phyloP scores from a whole-genome alignment of 177 flowering plant species.

The Vitis hybrid region DNA sequence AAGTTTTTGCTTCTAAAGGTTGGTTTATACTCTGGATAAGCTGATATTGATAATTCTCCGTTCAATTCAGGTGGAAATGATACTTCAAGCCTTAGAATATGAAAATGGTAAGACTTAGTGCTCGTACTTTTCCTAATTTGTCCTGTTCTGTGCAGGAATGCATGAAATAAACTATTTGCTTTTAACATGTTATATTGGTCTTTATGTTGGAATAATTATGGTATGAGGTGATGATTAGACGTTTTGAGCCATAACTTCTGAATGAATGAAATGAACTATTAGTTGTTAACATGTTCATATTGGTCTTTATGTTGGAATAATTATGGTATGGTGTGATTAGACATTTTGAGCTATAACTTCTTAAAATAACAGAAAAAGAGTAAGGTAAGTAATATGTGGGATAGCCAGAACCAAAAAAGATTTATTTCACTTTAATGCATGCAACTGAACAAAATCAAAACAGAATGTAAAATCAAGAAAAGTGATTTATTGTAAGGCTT shows the following conservation, averaged over 20 bases:
- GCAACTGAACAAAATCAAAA: too few species aligned
- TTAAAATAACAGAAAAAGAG: too few species aligned
- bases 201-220: not conserved
- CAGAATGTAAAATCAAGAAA: too few species aligned
- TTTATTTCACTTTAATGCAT: too few species aligned
- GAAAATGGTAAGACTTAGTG: constrained; percentile 58
- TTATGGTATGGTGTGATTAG: not conserved
- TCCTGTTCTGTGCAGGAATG: too few species aligned
- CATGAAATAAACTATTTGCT: not conserved
- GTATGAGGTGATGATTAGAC: not conserved
- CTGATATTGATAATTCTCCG: constrained; percentile 12
- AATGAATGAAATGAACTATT: not conserved
- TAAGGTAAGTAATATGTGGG: too few species aligned
- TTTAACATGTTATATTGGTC: not conserved
- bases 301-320: not conserved
- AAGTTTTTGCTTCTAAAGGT: too few species aligned
- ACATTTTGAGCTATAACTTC: not conserved
- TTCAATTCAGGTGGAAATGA: constrained; percentile 80
- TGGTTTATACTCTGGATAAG: not conserved
- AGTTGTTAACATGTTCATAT: not conserved
- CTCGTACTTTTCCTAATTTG: not conserved
- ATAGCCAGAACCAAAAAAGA: too few species aligned
- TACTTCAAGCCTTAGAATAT: constrained; percentile 91
- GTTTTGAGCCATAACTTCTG: too few species aligned
- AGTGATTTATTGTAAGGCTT: too few species aligned